Base-by-base conservation (phyloP, 768 basidiomycete species). In the Trametes gibbosa region DNA sequence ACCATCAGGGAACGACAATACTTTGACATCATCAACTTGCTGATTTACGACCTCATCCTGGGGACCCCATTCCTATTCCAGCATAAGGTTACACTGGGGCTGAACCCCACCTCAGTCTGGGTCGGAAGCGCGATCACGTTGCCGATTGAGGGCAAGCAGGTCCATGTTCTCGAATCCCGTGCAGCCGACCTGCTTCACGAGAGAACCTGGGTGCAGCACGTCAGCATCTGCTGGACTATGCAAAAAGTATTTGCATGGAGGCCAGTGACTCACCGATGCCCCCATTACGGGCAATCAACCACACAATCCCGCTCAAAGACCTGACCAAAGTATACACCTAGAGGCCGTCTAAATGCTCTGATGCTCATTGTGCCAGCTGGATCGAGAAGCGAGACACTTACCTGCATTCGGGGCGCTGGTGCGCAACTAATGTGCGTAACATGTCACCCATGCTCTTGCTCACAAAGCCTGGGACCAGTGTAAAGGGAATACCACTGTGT, bases 1-100 rank as follows among this genome's bases (percentile, higher is more conserved):
- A 13, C 23, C 7, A 63, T 68, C 2, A 23, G 39, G 4, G 58
- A 61, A 34, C 42, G n/a, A 14, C 56, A 62, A 0, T 34, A 58
- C n/a, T 65, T 69, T 29, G 63, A 69, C 27, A 37, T 68, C 0
- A 53, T 59, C 0, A 69, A 69, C 32, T n/a, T 70, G 0, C 61
- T 66, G 0, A 61, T 49, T 25, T 64, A 69, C 52, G 63, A 69
- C 34, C 17, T 68, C 3, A 65, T 70, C 17, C 50, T 70, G 19
- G 65, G 71, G 16, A 69, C 68, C 1, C 70, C 68, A 3, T 71
- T 71, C 41, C 21, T 70, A 1, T 66, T 21, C 42, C 53, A 54
- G 34, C 42, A 54, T 23, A 16, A 21, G 6, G 53, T 54, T 19
- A 9, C 43, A 5, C 25, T 67, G 12, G 57, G 64, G 13, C 40